Evolutionary conservation across 148 eudicot genomes (phyloP).

Genomic region (Vaccinium vitisidaea): DNA sequence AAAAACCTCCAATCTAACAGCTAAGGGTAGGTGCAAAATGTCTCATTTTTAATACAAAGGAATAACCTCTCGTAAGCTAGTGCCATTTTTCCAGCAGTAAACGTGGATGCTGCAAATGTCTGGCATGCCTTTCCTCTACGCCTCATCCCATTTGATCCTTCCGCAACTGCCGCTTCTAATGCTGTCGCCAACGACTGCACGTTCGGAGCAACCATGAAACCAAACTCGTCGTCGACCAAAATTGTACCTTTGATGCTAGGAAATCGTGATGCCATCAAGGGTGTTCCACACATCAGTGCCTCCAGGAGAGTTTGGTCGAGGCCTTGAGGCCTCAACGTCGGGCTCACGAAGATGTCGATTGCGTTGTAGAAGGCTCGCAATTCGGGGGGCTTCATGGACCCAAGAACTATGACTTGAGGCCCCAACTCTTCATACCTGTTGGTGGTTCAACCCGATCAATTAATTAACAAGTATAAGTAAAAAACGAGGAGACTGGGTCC

Average conservation of each 20-base stretch:
- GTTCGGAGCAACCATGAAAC: slow-evolving; percentile 81
- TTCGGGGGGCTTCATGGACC: too few species aligned
- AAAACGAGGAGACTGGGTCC: too few species aligned
- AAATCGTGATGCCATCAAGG: too few species aligned
- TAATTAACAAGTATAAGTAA: too few species aligned
- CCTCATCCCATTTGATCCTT: slow-evolving; percentile 54
- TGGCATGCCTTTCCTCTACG: slow-evolving; percentile 60
- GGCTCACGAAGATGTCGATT: too few species aligned
- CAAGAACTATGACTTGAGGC: too few species aligned
- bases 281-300: too few species aligned
- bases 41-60: slow-evolving; percentile 69
- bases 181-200: slow-evolving; percentile 57
- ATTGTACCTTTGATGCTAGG: slow-evolving; percentile 27
- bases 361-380: too few species aligned
- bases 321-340: too few species aligned
- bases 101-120: slow-evolving; percentile 57
- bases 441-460: too few species aligned
- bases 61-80: slow-evolving; percentile 75
- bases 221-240: slow-evolving; percentile 72
- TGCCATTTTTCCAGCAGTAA: slow-evolving; percentile 79
- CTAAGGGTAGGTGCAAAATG: slow-evolving; percentile 58
- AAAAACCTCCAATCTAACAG: background rate
- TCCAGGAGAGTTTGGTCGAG: too few species aligned
- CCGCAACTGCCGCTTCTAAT: slow-evolving; percentile 55
- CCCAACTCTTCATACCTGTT: too few species aligned